Percentiles rank a stretch among this genome's conserved stretches.
Conservation (phyloP, 2,329 filamentous ascomycete genomes). For the Fusarium pininemorale region DNA sequence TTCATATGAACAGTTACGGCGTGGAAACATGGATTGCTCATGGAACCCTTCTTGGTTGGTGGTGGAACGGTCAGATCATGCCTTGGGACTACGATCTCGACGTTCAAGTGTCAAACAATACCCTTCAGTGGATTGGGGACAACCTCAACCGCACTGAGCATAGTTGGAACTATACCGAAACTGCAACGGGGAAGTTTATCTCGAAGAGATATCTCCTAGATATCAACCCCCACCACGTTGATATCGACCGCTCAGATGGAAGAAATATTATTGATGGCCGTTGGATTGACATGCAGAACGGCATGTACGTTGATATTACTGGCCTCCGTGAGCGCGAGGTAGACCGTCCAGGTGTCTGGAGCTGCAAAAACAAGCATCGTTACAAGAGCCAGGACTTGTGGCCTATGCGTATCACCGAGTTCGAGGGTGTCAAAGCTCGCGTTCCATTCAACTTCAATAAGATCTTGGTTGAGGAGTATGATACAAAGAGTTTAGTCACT, state of each 20-base stretch:
- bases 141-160: conserved; percentile 75
- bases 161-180: conserved; percentile 59
- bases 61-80: conserved; percentile 83
- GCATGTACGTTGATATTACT: conserved; percentile 86
- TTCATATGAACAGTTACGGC: conserved; percentile 68
- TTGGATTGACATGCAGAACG: conserved; percentile 81
- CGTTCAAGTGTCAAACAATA: conserved; percentile 76
- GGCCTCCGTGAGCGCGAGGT: conserved; percentile 74
- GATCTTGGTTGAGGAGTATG: conserved; percentile 73
- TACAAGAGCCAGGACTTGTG: conserved; percentile 78
- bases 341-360: conserved; percentile 71
- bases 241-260: conserved; percentile 71
- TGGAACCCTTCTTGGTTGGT: conserved; percentile 86
- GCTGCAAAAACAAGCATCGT: conserved; percentile 81
- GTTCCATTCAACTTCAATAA: conserved; percentile 76
- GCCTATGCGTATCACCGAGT: conserved; percentile 77
- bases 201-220: conserved; percentile 74
- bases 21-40: conserved; percentile 89
- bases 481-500: conserved; percentile 65
- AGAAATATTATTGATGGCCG: conserved; percentile 84
- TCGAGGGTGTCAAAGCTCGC: conserved; percentile 76
- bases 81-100: conserved; percentile 89
- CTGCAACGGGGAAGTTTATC: conserved; percentile 51
- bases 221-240: conserved; percentile 75
- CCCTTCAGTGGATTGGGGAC: conserved; percentile 71